phyloP scores from a whole-genome alignment of 2,329 filamentous ascomycete species.

The Ophiostoma quercus region DNA sequence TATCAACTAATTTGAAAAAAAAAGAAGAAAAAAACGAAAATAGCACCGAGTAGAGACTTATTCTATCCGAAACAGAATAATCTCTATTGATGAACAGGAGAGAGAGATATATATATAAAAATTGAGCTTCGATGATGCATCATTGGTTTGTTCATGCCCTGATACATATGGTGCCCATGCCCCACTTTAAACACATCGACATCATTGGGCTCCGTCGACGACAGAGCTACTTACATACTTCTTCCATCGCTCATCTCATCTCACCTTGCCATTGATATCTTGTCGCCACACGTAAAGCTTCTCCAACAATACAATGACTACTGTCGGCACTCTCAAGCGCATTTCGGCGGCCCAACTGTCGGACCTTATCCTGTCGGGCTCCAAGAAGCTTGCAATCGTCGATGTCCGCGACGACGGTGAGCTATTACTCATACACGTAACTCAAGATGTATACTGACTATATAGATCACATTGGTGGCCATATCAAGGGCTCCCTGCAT shows the following conservation, averaged over 20 bases:
- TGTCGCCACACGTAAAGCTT: background rate
- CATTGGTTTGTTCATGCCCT: background rate
- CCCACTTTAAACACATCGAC: background rate
- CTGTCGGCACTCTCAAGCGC: slow-evolving; percentile 58
- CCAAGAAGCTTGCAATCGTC: slow-evolving; percentile 62
- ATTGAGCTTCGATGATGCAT: background rate
- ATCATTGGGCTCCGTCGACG: background rate
- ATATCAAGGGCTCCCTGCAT: slow-evolving; percentile 74
- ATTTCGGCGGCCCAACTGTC: slow-evolving; percentile 67
- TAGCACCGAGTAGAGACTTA: too few species aligned
- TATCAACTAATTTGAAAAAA: too few species aligned
- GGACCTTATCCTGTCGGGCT: slow-evolving; percentile 53
- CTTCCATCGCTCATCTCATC: background rate
- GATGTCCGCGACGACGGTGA: slow-evolving; percentile 82
- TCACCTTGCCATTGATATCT: background rate
- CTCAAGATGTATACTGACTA: background rate
- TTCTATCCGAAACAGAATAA: too few species aligned
- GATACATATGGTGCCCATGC: background rate
- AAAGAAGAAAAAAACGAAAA: too few species aligned
- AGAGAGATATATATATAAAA: too few species aligned
- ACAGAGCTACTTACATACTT: background rate
- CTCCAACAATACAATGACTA: slow-evolving; percentile 39
- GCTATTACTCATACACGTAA: background rate
- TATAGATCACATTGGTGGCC: slow-evolving; percentile 80
- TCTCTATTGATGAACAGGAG: too few species aligned